Base-by-base conservation (phyloP, 306 rosid genomes). In the Alnus glutinosa region DNA sequence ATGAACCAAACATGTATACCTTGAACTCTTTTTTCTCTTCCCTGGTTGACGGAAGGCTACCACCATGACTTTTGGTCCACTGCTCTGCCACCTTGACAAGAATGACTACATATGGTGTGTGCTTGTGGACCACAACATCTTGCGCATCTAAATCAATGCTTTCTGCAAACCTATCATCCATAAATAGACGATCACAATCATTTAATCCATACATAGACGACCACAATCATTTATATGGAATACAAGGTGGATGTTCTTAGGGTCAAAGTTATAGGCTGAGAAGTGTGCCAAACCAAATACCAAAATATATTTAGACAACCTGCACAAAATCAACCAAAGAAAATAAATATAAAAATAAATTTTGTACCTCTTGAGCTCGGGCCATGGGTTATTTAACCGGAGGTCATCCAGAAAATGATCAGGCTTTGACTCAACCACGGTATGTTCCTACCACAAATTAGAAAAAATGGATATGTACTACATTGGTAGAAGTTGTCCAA, bases 401-500 rank as follows among this genome's bases (percentile, higher is more conserved):
- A 95, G 98, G 83, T 93, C 99, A 80, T 95, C 98, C 82, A 95
- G 84, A 85, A 93, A 95, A 90, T 95, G 99, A 37, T 93, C 99
- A 66, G 99, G 99, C 87, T 95, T 95, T 70, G 99, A 90, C 85
- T 95, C 99, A 68, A 95, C 82, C 73, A 93, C 93, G 14, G 98
- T 88, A 88, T 95, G 99, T 75, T 95, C 99, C 99, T 95, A 86
- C 80, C 51, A 80, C 55, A 73, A 69, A 81, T 80, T 83, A 64
- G 58, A 75, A 79, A 84, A 59, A 47, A 71, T 46, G 42, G 76
- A 16, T 67, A 75, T 77, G 52, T 62, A 57, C 49, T 55, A 47
- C 47, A 18, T 42, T 47, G 28, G 72, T 64, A 34, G 59, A 47
- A 71, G 12, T 12, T 51, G 73, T 66, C 57, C n/a, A 77, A 13